These are phyloP conservation scores for Euphrasia arctica DNA, from an alignment of 305 asterid genomes.

Conservation along the genomic window DNA sequence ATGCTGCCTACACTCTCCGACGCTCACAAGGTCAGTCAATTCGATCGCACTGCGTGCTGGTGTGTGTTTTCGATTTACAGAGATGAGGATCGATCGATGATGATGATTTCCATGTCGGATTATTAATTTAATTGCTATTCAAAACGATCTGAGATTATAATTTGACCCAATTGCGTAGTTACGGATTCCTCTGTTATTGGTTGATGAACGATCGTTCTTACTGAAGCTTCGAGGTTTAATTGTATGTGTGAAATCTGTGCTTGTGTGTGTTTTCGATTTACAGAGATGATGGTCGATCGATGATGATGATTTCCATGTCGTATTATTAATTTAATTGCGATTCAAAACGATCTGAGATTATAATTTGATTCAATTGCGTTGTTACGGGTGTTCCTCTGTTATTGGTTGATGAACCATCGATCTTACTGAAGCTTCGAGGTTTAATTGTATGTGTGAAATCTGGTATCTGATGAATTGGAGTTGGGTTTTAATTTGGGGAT, in stretches of 20 bases:
- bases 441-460: no score
- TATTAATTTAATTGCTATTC: no score
- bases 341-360: not conserved
- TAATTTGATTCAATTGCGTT: no score
- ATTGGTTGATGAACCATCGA: no score
- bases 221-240: not conserved
- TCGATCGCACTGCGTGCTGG: not conserved
- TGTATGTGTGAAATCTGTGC: not conserved
- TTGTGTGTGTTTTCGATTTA: not conserved
- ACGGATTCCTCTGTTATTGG: not conserved
- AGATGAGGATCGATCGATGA: not conserved
- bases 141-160: no score
- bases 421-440: no score
- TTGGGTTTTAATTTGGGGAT: not conserved
- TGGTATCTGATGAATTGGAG: no score
- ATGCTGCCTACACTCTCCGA: constrained; percentile 44
- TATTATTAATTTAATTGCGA: no score
- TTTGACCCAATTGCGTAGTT: no score
- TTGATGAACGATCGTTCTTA: constrained; percentile 29
- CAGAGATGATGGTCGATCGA: not conserved
- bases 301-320: not conserved
- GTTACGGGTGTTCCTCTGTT: not conserved
- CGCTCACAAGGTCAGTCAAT: constrained; percentile 36
- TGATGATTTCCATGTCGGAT: no score
- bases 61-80: not conserved